Base-by-base conservation (phyloP, 371 early-diverging fungal genomes). In the Lichtheimia ramosa region DNA sequence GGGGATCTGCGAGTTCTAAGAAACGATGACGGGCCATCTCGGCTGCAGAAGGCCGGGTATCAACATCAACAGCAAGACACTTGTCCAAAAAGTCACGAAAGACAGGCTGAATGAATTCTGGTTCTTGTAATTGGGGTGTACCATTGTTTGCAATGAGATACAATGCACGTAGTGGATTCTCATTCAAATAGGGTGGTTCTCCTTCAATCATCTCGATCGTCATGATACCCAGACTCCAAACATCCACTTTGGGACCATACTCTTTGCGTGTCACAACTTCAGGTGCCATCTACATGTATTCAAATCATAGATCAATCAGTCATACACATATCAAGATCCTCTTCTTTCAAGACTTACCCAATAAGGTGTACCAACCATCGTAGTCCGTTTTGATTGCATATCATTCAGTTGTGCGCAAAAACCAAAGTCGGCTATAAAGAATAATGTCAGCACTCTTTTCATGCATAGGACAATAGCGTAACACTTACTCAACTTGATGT, bases 181-280 rank as follows among this genome's bases (percentile, higher is more conserved):
- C 96, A 61, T 95, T 91, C 58, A 97, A 75, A 66, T 97, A 99
- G 16, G 99, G 99, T 16, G 96, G 96, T 65, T 95, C 95, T 5
- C 94, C 92, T 71, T 94, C 91, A 40, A 93, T 73, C 91, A 95
- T 90, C 73, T 97, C 96, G 61, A 96, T 95, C 12, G 92, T 85
- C 85, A 97, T 92, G 65, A 99, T 97, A 6, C 97, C 99, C 8
- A 98, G 75, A 8, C 94, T 92, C 99, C 99, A 99, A 27, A 97
- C 88, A 69, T 99, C 99, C 28, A 95, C 95, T 65, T 92, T 92
- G 51, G 92, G 90, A 0, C 95, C 95, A 67, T 97, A 97, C 70
- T 93, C 95, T 67, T 93, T 93, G 43, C 92, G 83, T 20, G 87
- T 92, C 5, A 98, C 96, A 2, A 97, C 94, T 73, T 96, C 97